Conservation (phyloP, 805 yeast genomes). For the Suhomyces kilbournensis region DNA sequence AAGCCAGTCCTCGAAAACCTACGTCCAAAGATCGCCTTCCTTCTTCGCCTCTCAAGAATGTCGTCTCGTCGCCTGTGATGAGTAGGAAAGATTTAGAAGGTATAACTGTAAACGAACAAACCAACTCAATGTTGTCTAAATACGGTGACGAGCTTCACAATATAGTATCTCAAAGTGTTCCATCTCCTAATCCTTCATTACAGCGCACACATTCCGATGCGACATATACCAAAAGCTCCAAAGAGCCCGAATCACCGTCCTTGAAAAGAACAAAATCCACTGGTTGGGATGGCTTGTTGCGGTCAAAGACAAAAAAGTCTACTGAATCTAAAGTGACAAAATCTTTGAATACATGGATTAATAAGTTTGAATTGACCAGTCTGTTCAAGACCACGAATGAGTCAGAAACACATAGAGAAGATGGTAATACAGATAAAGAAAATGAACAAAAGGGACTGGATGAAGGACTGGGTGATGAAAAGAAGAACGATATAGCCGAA, state of each 20-base stretch:
- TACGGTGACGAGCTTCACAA: constrained; percentile 40
- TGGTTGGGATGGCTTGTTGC: constrained; percentile 20
- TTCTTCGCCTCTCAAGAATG: constrained; percentile 8
- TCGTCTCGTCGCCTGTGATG: constrained; percentile 1
- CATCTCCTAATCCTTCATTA: constrained; percentile 27
- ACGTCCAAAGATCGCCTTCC: constrained; percentile 6
- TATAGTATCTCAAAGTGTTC: constrained; percentile 16
- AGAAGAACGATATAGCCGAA: background rate
- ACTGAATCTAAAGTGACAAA: background rate
- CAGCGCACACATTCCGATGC: constrained; percentile 35
- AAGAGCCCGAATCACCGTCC: constrained; percentile 28
- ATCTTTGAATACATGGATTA: constrained; percentile 26
- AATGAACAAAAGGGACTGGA: background rate
- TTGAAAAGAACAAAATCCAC: constrained; percentile 38
- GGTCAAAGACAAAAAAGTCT: constrained; percentile 1
- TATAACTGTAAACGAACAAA: constrained; percentile 27
- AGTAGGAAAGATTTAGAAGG: background rate
- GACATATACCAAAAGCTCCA: constrained; percentile 13
- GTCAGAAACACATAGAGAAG: background rate
- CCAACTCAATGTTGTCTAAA: constrained; percentile 38
- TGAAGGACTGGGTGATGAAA: background rate
- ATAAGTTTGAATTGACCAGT: constrained; percentile 21
- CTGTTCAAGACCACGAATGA: background rate
- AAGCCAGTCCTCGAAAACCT: constrained; percentile 12
- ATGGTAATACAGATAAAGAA: background rate